Evolutionary conservation across 2,329 filamentous ascomycete genomes (phyloP).

Genomic region (Aspergillus ochraceus): DNA sequence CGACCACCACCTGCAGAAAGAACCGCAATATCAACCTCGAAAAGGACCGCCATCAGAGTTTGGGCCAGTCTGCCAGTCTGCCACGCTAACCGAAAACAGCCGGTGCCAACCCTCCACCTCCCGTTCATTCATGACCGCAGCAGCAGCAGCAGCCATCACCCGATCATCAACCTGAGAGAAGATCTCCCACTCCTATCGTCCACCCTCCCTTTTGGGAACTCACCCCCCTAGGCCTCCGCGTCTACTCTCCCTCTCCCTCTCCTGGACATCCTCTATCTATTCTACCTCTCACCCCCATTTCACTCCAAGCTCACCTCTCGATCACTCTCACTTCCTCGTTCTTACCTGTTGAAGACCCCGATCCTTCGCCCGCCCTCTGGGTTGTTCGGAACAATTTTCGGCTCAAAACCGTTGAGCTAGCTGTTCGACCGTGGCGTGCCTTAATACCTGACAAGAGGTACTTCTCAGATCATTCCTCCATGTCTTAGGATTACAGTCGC

Average conservation of each 20-base stretch:
- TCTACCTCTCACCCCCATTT: no score
- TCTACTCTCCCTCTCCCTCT: slow-evolving; percentile 10
- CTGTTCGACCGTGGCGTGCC: slow-evolving; percentile 44
- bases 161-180: slow-evolving; percentile 32
- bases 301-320: no score
- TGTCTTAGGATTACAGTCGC: slow-evolving; percentile 16
- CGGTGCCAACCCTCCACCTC: slow-evolving; percentile 39
- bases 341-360: slow-evolving; percentile 19
- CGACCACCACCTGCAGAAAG: no score
- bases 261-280: slow-evolving; percentile 8
- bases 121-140: slow-evolving; percentile 27
- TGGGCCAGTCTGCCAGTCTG: slow-evolving; percentile 7
- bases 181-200: slow-evolving; percentile 20
- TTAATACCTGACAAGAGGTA: slow-evolving; percentile 47
- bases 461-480: slow-evolving; percentile 21
- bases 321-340: background rate
- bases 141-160: slow-evolving; percentile 22
- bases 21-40: background rate
- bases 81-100: slow-evolving; percentile 44
- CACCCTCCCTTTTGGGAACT: slow-evolving; percentile 25
- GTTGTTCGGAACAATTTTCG: slow-evolving; percentile 35
- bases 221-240: slow-evolving; percentile 23
- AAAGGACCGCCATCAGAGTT: slow-evolving; percentile 21
- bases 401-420: slow-evolving; percentile 32
- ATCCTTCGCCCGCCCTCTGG: slow-evolving; percentile 26